A percentile compares a stretch with the other conserved stretches of the same genome.
Evolutionary conservation across 768 basidiomycete species (phyloP).

Genomic region (Collybiopsis luxurians): DNA sequence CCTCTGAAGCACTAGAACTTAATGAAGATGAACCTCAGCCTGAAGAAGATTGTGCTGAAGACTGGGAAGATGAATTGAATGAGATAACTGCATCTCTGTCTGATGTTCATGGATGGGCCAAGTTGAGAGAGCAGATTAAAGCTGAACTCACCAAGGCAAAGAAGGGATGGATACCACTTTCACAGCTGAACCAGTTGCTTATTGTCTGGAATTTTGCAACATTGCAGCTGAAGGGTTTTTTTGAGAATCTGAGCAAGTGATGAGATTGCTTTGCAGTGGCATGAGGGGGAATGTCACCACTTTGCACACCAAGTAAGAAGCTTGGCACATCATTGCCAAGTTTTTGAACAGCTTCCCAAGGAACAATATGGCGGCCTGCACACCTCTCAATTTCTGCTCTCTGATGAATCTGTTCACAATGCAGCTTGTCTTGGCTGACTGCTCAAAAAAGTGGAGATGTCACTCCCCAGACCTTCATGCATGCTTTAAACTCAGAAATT

Average conservation of each 20-base stretch:
- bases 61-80: conserved; percentile 20
- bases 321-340: conserved; percentile 23
- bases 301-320: conserved; percentile 17
- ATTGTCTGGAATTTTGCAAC: conserved; percentile 23
- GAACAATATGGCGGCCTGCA: conserved; percentile 23
- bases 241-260: conserved; percentile 18
- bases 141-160: conserved; percentile 13
- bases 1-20: neutral
- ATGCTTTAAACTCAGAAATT: conserved; percentile 25
- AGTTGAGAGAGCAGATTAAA: conserved; percentile 19
- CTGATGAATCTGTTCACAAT: conserved; percentile 20
- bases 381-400: conserved; percentile 14
- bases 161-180: conserved; percentile 12
- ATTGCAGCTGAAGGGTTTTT: conserved; percentile 20
- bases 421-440: conserved; percentile 18
- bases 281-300: conserved; percentile 18
- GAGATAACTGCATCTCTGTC: neutral
- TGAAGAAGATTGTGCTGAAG: neutral
- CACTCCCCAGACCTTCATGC: conserved; percentile 22
- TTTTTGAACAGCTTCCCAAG: conserved; percentile 19
- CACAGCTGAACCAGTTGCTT: conserved; percentile 19
- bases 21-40: neutral
- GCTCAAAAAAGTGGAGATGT: conserved; percentile 23
- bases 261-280: conserved; percentile 26
- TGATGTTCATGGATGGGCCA: conserved; percentile 14